A percentile compares a stretch with the other conserved stretches of the same genome.
Conservation (phyloP, 768 basidiomycete species). For the Favolaschia claudopus region DNA sequence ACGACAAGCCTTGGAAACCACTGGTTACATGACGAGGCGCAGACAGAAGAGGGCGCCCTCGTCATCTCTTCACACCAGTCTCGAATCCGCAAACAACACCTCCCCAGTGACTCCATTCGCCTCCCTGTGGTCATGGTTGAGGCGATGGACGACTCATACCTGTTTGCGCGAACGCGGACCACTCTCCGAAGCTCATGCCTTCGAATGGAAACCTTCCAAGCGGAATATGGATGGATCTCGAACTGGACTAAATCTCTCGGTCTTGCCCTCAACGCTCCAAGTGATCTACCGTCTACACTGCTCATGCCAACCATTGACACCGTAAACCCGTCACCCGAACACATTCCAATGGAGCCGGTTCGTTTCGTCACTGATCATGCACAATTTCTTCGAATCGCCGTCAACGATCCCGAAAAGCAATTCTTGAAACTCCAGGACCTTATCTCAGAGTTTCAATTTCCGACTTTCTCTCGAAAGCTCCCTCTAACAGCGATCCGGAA, state of each 20-base stretch:
- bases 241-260: no score
- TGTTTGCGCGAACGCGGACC: background rate
- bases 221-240: conserved; percentile 19
- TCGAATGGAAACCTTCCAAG: conserved; percentile 13
- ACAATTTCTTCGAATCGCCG: no score
- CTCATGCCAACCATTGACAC: no score
- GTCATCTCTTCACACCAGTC: no score
- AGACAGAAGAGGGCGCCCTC: conserved; percentile 6
- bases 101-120: background rate
- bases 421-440: conserved; percentile 7
- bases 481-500: conserved; percentile 9
- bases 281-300: no score
- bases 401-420: no score
- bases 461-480: background rate
- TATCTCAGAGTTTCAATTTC: conserved; percentile 11
- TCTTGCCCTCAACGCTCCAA: no score
- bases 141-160: conserved; percentile 1
- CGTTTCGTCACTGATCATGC: no score
- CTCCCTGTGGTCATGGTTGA: conserved; percentile 1
- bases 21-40: conserved; percentile 28
- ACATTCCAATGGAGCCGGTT: no score
- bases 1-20: conserved; percentile 32
- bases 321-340: no score
- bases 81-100: background rate
- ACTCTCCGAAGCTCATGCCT: background rate